Evolutionary conservation across 2,329 filamentous ascomycete species (phyloP), one percentile per base, ranked within the genome.

Genomic region (Cladorrhinum sp.): DNA sequence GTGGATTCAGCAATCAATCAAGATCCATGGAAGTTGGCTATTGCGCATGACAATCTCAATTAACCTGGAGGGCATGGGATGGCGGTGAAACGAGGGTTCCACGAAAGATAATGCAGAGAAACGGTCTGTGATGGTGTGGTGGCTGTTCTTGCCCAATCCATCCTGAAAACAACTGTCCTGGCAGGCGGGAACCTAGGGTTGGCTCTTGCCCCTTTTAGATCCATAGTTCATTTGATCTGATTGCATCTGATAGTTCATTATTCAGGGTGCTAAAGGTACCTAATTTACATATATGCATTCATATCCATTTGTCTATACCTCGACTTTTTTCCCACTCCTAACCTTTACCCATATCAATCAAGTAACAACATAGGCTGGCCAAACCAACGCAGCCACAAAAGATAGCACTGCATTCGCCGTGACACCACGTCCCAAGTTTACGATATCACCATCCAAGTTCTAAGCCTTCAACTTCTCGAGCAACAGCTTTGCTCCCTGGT

Each of bases 401-500:
- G 27, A 32, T 32, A 8, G 9, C n/a, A 12, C 12, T 36, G 9
- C 3, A 16, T 36, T 36, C 9, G 12, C 32, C 9, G 32, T 36
- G 9, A 36, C 7, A 36, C 32, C 32, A 36, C 10, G n/a, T 5
- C 16, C 20, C 41, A 16, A 7, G 16, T 18, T 22, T 18, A 4
- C 16, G 8, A 16, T 18, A 38, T 38, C n/a, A 38, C 22, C 9
- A 3, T 38, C 10, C 16, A n/a, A 22, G 41, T 13, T 55, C 59
- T 49, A 64, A 58, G 71, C 57, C 6, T 70, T 77, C 64, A 88
- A 70, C 75, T 83, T 85, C 71, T 82, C 81, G 60, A 89, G 73
- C 64, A 89, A 73, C 62, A 89, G 73, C 71, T 79, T 83, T 58
- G 85, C 81, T 2, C 87, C 87, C 67, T 79, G 80, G 72, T 89